These are phyloP conservation scores for Ilex asprella DNA, from an alignment of 257 asterid species.

Conservation along the genomic window DNA sequence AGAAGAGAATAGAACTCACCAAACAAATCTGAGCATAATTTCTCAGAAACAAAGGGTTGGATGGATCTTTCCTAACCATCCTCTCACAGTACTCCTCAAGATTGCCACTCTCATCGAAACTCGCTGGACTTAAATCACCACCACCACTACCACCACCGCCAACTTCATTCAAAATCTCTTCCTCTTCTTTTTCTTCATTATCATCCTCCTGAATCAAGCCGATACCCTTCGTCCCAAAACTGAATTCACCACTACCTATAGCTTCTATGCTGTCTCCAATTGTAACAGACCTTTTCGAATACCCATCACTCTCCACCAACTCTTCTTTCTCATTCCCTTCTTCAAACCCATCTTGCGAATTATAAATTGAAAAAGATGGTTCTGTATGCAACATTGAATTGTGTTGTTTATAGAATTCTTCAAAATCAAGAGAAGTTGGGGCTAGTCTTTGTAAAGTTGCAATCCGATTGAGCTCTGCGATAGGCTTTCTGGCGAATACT, in stretches of 20 bases:
- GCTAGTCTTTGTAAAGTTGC: conserved; percentile 21
- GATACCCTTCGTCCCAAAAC: conserved; percentile 40
- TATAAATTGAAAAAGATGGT: conserved; percentile 62
- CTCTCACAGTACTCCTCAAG: conserved; percentile 28
- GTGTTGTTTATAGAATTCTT: conserved; percentile 7
- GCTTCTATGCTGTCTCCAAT: conserved; percentile 21
- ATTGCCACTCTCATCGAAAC: conserved; percentile 24
- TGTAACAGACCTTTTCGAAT: conserved; percentile 21
- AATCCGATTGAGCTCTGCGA: conserved; percentile 14
- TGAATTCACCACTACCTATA: conserved; percentile 35
- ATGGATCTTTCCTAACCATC: conserved; percentile 39
- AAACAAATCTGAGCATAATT: conserved; percentile 60
- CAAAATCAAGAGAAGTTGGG: conserved; percentile 12
- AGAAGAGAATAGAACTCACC: conserved; percentile 36
- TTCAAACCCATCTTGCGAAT: conserved; percentile 21
- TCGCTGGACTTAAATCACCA: conserved; percentile 7
- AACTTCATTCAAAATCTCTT: conserved; percentile 18
- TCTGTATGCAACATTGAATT: conserved; percentile 43
- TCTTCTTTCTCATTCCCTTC: conserved; percentile 20
- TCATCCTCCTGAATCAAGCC: conserved; percentile 38
- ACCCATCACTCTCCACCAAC: conserved; percentile 14
- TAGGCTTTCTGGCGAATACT: conserved; percentile 2
- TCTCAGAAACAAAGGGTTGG: conserved; percentile 45
- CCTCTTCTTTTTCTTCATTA: conserved; percentile 15
- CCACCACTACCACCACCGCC: not conserved